Evolutionary conservation across 2,329 filamentous ascomycete genomes (phyloP).

Genomic region (Ceratocystis colombiana): DNA sequence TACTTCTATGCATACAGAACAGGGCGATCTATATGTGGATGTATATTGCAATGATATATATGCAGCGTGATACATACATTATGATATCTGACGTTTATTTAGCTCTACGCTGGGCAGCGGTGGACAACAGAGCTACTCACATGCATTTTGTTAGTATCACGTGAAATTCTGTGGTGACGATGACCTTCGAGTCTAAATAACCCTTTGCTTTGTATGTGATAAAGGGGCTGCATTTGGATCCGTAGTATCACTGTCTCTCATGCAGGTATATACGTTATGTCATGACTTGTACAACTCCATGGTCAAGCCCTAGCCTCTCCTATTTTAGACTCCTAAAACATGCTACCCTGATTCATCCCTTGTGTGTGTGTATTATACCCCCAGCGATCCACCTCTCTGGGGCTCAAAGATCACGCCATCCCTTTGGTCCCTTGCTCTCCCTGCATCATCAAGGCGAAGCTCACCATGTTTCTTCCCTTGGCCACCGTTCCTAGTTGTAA

Average conservation of each 20-base stretch:
- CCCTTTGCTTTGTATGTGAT: not conserved
- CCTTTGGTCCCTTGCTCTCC: not conserved
- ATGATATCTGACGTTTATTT: not conserved
- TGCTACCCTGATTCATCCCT: not conserved
- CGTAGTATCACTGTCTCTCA: not conserved
- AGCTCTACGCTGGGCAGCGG: not conserved
- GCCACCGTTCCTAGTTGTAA: not conserved
- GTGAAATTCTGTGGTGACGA: not conserved
- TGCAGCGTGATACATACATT: not conserved
- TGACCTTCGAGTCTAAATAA: not conserved
- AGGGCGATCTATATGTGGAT: not conserved
- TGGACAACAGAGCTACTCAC: no score
- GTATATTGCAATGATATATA: not conserved
- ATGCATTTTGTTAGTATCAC: not conserved
- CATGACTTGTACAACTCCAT: not conserved
- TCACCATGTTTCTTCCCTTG: conserved; percentile 1
- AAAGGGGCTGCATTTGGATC: not conserved
- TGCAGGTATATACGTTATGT: not conserved
- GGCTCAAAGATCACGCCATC: not conserved
- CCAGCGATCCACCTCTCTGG: not conserved
- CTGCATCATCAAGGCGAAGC: not conserved
- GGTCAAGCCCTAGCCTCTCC: not conserved
- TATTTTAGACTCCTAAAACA: not conserved
- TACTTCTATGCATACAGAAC: not conserved
- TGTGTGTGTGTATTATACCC: not conserved